Evolutionary conservation across 441 rosid genomes (phyloP).

Genomic region (Daphne laureola): DNA sequence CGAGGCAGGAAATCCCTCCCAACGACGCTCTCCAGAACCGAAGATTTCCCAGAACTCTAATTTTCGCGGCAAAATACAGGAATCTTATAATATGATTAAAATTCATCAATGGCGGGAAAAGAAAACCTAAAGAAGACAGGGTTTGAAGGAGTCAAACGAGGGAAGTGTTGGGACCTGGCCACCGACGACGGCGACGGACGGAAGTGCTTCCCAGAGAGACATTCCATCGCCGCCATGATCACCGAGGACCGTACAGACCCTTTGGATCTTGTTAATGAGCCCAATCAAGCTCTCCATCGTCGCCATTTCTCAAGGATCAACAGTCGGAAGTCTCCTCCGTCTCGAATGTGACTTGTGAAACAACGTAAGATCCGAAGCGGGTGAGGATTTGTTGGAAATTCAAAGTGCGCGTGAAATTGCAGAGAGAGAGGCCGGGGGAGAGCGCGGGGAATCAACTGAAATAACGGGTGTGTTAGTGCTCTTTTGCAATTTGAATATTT

Average conservation of each 20-base stretch:
- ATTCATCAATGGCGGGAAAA: neutral
- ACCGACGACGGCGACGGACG: constrained; percentile 95
- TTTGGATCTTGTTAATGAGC: constrained; percentile 87
- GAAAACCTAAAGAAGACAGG: neutral
- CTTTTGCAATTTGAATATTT: constrained; percentile 1
- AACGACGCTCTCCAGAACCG: constrained; percentile 91
- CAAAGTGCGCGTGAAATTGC: constrained; percentile 14
- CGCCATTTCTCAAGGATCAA: constrained; percentile 50
- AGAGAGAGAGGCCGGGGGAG: constrained; percentile 12
- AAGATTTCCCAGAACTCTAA: constrained; percentile 96
- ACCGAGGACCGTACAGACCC: constrained; percentile 94
- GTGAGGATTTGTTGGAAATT: constrained; percentile 13
- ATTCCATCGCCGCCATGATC: constrained; percentile 97
- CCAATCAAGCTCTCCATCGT: constrained; percentile 97
- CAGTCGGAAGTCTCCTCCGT: neutral
- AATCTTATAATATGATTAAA: constrained; percentile 8
- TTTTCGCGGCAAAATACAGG: neutral
- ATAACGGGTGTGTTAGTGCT: constrained; percentile 5
- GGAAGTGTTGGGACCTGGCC: constrained; percentile 58
- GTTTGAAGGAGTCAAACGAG: neutral
- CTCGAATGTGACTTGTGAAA: constrained; percentile 13
- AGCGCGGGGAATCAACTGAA: constrained; percentile 1
- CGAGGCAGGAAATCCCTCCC: constrained; percentile 98
- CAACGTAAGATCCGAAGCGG: constrained; percentile 9
- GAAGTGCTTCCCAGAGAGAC: constrained; percentile 99